These are phyloP conservation scores for Russula olivacea DNA, from an alignment of 768 basidiomycete genomes.

Conservation along the genomic window DNA sequence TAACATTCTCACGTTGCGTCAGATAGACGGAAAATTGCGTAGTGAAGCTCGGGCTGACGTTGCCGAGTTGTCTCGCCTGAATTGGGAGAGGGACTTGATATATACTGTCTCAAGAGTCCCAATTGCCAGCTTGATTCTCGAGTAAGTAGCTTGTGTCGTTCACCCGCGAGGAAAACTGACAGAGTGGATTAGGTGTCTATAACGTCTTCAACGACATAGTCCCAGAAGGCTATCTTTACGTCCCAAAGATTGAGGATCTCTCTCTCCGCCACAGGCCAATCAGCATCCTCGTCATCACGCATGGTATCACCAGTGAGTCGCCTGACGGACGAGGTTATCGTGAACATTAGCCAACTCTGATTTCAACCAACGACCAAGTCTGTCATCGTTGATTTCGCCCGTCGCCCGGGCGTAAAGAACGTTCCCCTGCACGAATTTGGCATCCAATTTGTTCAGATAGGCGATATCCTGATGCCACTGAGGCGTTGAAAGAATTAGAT, in stretches of 20 bases:
- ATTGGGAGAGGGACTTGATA: constrained; percentile 38
- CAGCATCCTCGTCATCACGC: constrained; percentile 36
- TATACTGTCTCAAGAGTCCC: constrained; percentile 39
- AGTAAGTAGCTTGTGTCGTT: too few relatives aligned
- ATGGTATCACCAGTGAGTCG: constrained; percentile 36
- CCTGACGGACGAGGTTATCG: constrained; percentile 6
- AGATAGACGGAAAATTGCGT: constrained; percentile 42
- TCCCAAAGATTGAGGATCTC: constrained; percentile 32
- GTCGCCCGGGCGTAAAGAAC: constrained; percentile 30
- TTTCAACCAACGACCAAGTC: constrained; percentile 26
- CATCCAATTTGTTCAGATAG: constrained; percentile 40
- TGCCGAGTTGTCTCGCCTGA: constrained; percentile 34
- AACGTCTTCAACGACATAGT: too few relatives aligned
- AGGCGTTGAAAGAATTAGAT: constrained; percentile 29
- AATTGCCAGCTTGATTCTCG: constrained; percentile 27
- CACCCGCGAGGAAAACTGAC: too few relatives aligned
- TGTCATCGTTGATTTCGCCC: constrained; percentile 24
- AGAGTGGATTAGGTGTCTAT: too few relatives aligned
- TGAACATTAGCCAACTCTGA: not conserved
- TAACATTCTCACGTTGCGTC: not conserved
- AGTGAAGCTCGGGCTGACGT: constrained; percentile 36
- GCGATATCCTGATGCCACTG: constrained; percentile 30
- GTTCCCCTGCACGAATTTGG: constrained; percentile 33
- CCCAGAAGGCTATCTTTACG: too few relatives aligned
- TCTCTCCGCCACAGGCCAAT: constrained; percentile 34